Evolutionary conservation across 257 asterid species (phyloP), one percentile per base, ranked within the genome.

Genomic region (Catharanthus roseus): DNA sequence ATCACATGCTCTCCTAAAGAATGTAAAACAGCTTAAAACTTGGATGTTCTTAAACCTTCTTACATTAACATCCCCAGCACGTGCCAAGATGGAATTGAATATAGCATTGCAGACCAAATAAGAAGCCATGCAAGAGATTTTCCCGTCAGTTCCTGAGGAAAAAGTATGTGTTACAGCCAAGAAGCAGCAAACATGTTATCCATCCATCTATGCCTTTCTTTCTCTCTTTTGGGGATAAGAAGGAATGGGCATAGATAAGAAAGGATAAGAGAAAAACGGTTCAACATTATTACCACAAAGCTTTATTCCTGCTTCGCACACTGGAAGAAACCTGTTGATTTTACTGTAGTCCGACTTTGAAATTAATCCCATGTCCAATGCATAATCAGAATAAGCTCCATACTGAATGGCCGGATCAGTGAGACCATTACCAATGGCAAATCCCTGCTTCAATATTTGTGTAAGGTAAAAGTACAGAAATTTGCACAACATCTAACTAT

Each of bases 341-440:
- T 86, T 95, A 31, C 83, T 89, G 76, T 90, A 89, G 78, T 85
- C 87, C 69, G 92, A 67, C 71, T 88, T 84, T 19, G 85, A 79
- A 71, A 92, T 78, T 74, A 92, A 29, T 70, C 95, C 97, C 96
- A 82, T 78, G 81, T 85, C 97, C 83, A 88, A 80, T 72, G 98
- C 97, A 86, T 79, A 90, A 83, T 92, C 98, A 70, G 98, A 86
- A 78, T 92, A 92, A 63, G 98, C 97, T 64, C 82, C 90, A 65
- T 92, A 92, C 73, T 92, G 97, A 77, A 87, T 88, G 82, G 80
- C 96, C 74, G 97, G 98, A 80, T 92, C 95, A 15, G 98, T 92
- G 50, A 92, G 90, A 72, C 98, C 98, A 81, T 92, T 92, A 70
- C 98, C 98, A 53, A 90, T 88, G 64, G 97, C 97, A 80, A 92